Evolutionary conservation across 768 basidiomycete genomes (phyloP), one percentile per base, ranked within the genome.

Genomic region (Auriscalpium microsporum): DNA sequence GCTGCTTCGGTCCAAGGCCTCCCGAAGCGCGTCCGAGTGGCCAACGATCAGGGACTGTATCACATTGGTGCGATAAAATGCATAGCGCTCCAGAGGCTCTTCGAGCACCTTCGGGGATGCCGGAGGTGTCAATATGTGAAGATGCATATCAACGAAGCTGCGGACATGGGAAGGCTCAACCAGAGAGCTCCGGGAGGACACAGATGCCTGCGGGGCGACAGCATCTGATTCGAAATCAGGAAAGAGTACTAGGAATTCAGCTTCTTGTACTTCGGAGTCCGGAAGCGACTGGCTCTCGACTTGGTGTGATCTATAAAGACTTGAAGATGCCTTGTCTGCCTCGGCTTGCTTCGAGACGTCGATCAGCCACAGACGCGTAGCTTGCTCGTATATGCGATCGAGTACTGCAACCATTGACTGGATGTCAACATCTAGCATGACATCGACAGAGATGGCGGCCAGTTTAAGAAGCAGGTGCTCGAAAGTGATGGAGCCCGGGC

Each of bases 161-260:
- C 62, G 65, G 56, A 73, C 69, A 23, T 78, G 69, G 10, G 65
- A 53, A 17, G 63, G 44, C 11, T 71, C 64, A 37, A 79, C 66
- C 8, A 75, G 37, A 38, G 56, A 38, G 53, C 51, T 45, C 56
- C 37, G 17, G 49, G 58, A 63, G 17, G 52, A 49, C 21, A 21
- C n/a, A 40, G 13, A 7, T 16, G 50, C 57, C 28, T 47, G 34
- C 13, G 17, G 21, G 17, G n/a, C 46, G 11, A 58, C 47, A 14
- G 84, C 67, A 23, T 69, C 74, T 54, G 86, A 79, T 35, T 86
- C 87, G 61, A 84, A 95, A 10, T 82, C 82, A 11, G 96, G 96
- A 69, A 99, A 99, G 33, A 98, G 67, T 6, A 80, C 71, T 46
- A 84, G 70, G 63, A 98, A 91, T 61, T 98, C 96, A 58, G 77